Base-by-base conservation (phyloP, 768 basidiomycete species). In the Lentinula sp. region DNA sequence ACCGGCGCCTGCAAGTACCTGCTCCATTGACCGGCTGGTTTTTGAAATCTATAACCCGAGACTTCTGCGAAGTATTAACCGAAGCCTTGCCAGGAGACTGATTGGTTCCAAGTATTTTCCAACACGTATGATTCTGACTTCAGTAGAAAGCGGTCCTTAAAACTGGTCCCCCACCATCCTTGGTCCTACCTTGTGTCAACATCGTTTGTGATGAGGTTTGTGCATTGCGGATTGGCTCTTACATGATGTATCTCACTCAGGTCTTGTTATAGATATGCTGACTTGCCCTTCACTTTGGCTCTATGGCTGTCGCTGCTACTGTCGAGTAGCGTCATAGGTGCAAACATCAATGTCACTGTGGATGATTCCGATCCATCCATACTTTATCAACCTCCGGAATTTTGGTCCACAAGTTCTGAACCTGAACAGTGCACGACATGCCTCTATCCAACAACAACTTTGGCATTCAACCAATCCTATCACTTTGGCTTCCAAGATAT, bases 341-440 rank as follows among this genome's bases (percentile, higher is more conserved):
- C 51, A 32, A 53, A 15, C 37, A 59, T 67, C 23, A 76, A 79
- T 63, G 62, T 73, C 10, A 76, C 76, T 13, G 64, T 80, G 43
- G 71, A 78, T 43, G 76, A 78, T 64, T 68, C 71, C 10, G 70
- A 78, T 62, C 66, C 73, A 0, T 70, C 74, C 4, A 75, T 80
- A 35, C 48, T 68, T n/a, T 80, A 79, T 54, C 53, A 64, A 16
- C 79, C 78, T 5, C 42, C 65, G n/a, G 58, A 60, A 4, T 70
- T 69, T 15, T 80, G 79, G 79, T 67, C 66, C 59, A 62, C 74
- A 13, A 76, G 68, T 60, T 48, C 68, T 13, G 46, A 48, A 9
- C 9, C 68, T 16, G 46, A 48, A 23, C 9, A 48, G 10, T 77
- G 74, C 64, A 49, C 68, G n/a, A 16, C 64, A 9, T 77, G 77